Base-by-base conservation (phyloP, 148 eudicot genomes). In the Cornus kousa region DNA sequence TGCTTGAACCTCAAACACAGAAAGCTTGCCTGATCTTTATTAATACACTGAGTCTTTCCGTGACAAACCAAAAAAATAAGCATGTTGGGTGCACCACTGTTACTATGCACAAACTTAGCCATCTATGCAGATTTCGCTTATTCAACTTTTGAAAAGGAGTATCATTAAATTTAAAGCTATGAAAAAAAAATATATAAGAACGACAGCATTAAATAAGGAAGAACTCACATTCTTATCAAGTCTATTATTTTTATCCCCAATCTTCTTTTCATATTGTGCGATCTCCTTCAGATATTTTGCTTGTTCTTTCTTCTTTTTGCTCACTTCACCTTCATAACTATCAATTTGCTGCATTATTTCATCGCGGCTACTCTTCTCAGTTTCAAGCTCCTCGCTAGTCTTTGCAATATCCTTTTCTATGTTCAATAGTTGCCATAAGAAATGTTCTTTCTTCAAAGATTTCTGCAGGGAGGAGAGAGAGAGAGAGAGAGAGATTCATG, bases 361-460 rank as follows among this genome's bases (percentile, higher is more conserved):
- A 91, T 90, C 87, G 12, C 82, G 92, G 72, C 82, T 87, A 79
- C 80, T 81, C 87, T 87, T 87, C 79, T 90, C 97, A 79, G 79
- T 85, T 71, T 87, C 91, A 59, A 90, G 82, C 70, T 94, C 99
- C 79, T 86, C 90, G 32, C 80, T 85, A 73, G 85, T 87, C 80
- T 90, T 91, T 73, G 84, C 87, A 67, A 87, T 81, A 82, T 96
- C 99, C 67, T 83, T 94, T 75, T 91, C 92, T 77, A 94, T 84
- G 82, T 87, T 94, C 81, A 85, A 91, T 57, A 96, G 82, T 83
- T 94, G 97, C 99, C 99, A 96, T 62, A 94, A 87, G 80, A 79
- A 96, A 83, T 96, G 92, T 79, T 96, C 95, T 75, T 85, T 93
- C 94, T 94, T 96, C 88, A 92, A 78, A 43, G 87, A 68, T 96